Evolutionary conservation across 768 basidiomycete species (phyloP), one percentile per base, ranked within the genome.

Genomic region (Collybia sp.): DNA sequence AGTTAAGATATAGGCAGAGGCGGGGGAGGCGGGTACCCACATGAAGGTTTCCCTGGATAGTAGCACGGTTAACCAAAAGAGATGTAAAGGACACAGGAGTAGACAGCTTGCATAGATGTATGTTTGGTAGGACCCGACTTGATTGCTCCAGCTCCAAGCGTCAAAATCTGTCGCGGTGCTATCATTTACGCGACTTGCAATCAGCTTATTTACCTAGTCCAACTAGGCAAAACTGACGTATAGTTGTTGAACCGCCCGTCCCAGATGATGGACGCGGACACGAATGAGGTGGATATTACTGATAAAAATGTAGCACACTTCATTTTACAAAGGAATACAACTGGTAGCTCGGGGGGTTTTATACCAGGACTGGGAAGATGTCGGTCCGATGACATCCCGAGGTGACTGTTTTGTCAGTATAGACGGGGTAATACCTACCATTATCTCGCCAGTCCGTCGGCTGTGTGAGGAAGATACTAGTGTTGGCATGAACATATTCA

Each of bases 141-240:
- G 43, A 35, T 44, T 44, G 33, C 44, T 45, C 34, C 34, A 44
- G 43, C 31, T 19, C 43, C 43, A 44, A 35, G 43, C 18, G 31
- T 44, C 32, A 25, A 45, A 45, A 16, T 36, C 44, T 13, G 18
- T 37, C 30, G 44, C 44, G 2, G 44, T 37, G 34, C 34, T 45
- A n/a, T 33, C 13, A 17, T 25, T 25, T 8, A 25, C 25, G 25
- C 25, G 25, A 8, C 8, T n/a, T 25, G 4, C 25, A 8, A 25
- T 25, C 25, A 25, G 25, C 8, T 3, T 8, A 25, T 25, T 25
- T n/a, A 30, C 16, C 11, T 25, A 20, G 34, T 31, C 16, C 30
- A 10, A 16, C 3, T 19, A 11, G 12, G 12, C 34, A 34, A n/a
- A 12, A 11, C 25, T 13, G 41, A 34, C 19, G 13, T 43, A 33